A percentile compares a stretch with the other conserved stretches of the same genome.
Conservation (phyloP, 2,329 filamentous ascomycete species). For the Tolypocladium guangdongense region DNA sequence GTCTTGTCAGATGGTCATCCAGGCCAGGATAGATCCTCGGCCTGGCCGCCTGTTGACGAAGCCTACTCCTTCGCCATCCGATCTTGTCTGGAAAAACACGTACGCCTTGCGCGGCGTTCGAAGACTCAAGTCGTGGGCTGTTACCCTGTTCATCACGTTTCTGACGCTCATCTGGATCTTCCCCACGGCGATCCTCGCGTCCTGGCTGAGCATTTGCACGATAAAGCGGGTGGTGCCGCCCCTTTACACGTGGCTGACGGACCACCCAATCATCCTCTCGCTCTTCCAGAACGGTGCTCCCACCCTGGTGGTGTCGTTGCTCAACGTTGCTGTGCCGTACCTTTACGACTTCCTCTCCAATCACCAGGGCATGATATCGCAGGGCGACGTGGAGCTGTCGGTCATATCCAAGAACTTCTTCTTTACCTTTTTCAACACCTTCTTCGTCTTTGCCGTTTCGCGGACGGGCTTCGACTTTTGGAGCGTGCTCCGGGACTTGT, state of each 20-base stretch:
- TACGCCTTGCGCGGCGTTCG: conserved; percentile 67
- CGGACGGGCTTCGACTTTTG: conserved; percentile 71
- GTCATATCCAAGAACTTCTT: conserved; percentile 98
- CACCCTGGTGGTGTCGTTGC: conserved; percentile 71
- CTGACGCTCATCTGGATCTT: conserved; percentile 83
- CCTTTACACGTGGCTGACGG: conserved; percentile 55
- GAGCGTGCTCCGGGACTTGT: conserved; percentile 57
- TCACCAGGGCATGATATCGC: conserved; percentile 87
- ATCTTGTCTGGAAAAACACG: conserved; percentile 93
- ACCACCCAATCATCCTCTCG: conserved; percentile 59
- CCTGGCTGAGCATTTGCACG: conserved; percentile 68
- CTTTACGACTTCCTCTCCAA: conserved; percentile 90
- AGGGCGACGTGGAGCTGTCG: conserved; percentile 87
- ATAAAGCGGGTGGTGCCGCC: conserved; percentile 63
- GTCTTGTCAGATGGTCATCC: conserved; percentile 87
- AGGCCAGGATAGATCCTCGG: conserved; percentile 83
- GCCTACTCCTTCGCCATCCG: conserved; percentile 74
- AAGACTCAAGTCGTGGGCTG: conserved; percentile 67
- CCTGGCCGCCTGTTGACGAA: conserved; percentile 79
- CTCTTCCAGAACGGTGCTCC: conserved; percentile 82
- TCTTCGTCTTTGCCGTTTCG: conserved; percentile 85
- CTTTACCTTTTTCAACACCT: conserved; percentile 98
- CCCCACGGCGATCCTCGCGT: conserved; percentile 68
- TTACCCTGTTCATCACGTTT: conserved; percentile 73
- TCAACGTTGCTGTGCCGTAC: conserved; percentile 86